Evolutionary conservation across 2,329 filamentous ascomycete genomes (phyloP).

Genomic region (Magnaporthiopsis poae): DNA sequence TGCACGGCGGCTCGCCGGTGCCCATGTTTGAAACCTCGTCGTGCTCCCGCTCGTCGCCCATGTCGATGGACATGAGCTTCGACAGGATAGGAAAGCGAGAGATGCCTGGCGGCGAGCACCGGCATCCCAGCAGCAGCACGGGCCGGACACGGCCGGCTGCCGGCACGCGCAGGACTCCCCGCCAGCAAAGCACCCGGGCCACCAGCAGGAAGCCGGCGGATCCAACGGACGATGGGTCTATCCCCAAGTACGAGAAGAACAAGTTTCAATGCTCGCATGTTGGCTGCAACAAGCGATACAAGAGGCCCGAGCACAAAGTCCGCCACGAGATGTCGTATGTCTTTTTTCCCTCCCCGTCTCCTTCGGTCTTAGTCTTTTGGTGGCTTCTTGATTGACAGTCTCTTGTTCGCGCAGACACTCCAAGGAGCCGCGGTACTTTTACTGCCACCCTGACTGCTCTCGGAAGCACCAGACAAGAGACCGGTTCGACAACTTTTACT

Average conservation of each 20-base stretch:
- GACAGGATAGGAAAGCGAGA: not conserved
- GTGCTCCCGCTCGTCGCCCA: not conserved
- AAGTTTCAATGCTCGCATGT: not conserved
- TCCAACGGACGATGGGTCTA: no score
- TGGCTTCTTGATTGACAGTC: not conserved
- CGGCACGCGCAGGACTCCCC: not conserved
- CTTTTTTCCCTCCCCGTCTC: not conserved
- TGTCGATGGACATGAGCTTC: not conserved
- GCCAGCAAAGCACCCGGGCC: not conserved
- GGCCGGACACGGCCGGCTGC: no score
- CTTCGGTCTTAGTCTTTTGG: not conserved
- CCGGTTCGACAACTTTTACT: slow-evolving; percentile 1
- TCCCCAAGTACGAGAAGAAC: not conserved
- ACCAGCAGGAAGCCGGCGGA: not conserved
- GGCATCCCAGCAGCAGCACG: not conserved
- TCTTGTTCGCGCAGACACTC: not conserved
- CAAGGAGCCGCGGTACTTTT: not conserved
- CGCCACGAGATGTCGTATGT: slow-evolving; percentile 3
- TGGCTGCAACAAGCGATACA: not conserved
- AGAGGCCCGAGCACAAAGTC: not conserved
- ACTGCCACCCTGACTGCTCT: not conserved
- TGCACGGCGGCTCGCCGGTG: not conserved
- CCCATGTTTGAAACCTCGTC: not conserved
- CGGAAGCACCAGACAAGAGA: not conserved
- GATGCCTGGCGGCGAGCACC: not conserved